Evolutionary conservation across 78 protist species (phyloP), one percentile per base, ranked within the genome.

Genomic region (Mastigamoeba balamuthi): DNA sequence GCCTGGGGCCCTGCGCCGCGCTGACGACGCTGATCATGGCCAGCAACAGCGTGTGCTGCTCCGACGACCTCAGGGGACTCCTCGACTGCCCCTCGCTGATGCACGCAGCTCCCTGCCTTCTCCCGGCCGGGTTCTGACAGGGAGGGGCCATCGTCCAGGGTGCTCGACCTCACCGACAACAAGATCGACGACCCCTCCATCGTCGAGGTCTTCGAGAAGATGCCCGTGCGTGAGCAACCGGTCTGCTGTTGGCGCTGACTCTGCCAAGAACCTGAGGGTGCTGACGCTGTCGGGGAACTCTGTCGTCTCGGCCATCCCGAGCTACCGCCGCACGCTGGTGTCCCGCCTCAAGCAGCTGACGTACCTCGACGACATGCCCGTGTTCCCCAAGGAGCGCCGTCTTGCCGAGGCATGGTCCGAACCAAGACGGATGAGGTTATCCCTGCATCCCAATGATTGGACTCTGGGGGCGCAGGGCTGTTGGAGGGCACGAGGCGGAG

Each of bases 361-460:
- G 4, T 86, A 86, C 76, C 83, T 90, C 28, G 94, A 90, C 73
- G 91, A 90, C 58, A 69, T 86, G 6, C 89, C 90, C 23, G 83
- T 81, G 9, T 89, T 89, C 29, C 73, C 78, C 1, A 68, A 74
- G 7, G 91, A 85, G 67, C 74, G 94, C 7, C 40, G 64, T 9
- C 0, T 39, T 8, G 33, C 72, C 30, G 80, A 72, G 40, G 86
- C 88, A 1, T 83, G 88, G 88, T 69, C n/a, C n/a, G n/a, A n/a
- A n/a, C n/a, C n/a, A n/a, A n/a, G n/a, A n/a, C n/a, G n/a, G n/a
- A n/a, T n/a, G n/a, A n/a, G n/a, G n/a, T n/a, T n/a, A n/a, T n/a
- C n/a, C n/a, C n/a, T n/a, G n/a, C n/a, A n/a, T n/a, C n/a, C n/a
- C n/a, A n/a, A n/a, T n/a, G n/a, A n/a, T n/a, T n/a, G n/a, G n/a